Percentiles rank a stretch among this genome's conserved stretches.
These are phyloP conservation scores for Kodamaea jinghongensis DNA, from an alignment of 805 yeast species.

Conservation along the genomic window DNA sequence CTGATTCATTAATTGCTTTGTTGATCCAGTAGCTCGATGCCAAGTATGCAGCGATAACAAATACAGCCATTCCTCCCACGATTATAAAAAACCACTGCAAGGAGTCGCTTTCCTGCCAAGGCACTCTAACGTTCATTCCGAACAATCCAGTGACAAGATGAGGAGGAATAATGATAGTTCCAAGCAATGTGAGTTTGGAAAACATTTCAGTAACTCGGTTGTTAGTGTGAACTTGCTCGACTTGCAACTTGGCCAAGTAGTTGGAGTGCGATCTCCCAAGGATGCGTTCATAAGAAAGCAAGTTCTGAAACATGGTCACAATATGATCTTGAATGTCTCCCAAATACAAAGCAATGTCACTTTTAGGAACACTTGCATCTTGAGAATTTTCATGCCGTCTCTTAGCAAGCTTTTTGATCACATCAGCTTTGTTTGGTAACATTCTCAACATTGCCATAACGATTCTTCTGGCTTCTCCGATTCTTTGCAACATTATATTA, in stretches of 20 bases:
- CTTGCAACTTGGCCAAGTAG: conserved; percentile 31
- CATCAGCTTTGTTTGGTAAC: conserved; percentile 28
- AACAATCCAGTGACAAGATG: conserved; percentile 27
- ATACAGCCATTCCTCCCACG: conserved; percentile 21
- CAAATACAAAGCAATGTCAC: conserved; percentile 30
- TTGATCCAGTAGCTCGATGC: conserved; percentile 21
- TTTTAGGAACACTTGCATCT: no score
- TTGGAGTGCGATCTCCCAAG: conserved; percentile 27
- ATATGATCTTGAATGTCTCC: conserved; percentile 34
- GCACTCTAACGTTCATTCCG: conserved; percentile 28
- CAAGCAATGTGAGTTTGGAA: conserved; percentile 26
- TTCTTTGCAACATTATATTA: conserved; percentile 23
- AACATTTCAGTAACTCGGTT: conserved; percentile 24
- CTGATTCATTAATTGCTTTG: conserved; percentile 10
- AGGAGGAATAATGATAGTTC: conserved; percentile 27
- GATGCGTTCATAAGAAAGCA: conserved; percentile 27
- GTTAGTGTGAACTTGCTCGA: conserved; percentile 26
- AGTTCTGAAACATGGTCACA: conserved; percentile 30
- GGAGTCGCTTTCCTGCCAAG: conserved; percentile 15
- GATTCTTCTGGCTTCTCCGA: conserved; percentile 27
- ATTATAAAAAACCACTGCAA: conserved; percentile 23
- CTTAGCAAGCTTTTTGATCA: conserved; percentile 29
- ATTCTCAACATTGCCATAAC: conserved; percentile 31
- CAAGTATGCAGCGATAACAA: conserved; percentile 25
- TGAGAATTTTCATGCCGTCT: conserved; percentile 29